Base-by-base conservation (phyloP, 2,329 filamentous ascomycete species). In the Arthrinium puccinioides region DNA sequence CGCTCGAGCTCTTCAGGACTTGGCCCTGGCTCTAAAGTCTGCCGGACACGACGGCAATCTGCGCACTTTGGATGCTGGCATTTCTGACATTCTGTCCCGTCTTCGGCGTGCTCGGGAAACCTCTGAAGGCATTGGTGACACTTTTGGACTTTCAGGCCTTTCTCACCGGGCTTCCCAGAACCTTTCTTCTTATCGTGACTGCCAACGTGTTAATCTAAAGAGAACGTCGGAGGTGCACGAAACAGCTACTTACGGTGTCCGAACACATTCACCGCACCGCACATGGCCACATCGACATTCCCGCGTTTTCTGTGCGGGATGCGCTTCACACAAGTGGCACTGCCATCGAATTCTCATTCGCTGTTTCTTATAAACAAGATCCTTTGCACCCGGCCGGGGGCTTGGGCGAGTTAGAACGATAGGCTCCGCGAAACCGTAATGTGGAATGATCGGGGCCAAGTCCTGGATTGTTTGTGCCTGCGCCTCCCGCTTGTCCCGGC, bases 211-310 rank as follows among this genome's bases (percentile, higher is more conserved):
- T 30, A 46, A 36, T 24, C 13, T 15, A 14, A 4, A 14, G 9
- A 8, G 8, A 5, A 9, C 18, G 19, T 21, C 14, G 9, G 13
- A 40, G 9, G 25, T 6, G 21, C 25, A 21, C 14, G 18, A 13
- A 10, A 18, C 29, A 19, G 27, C 25, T 37, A 79, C 83, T 58
- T 74, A 87, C 72, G 87, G 87, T 52, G 87, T 80, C 49, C 87
- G 72, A 20, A 85, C 86, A 57, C 87, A 94, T 54, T 82, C 82
- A 26, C 79, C 85, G 66, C 87, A 94, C 37, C 86, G 79, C 36
- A 71, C 58, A 58, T 94, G 88, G 20, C 69, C 64, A 59, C 88
- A 94, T 26, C 67, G 69, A 94, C 1, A 54, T 74, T 63, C 54
- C 86, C 42, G 61, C 66, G 21, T 71, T 67, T 6, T 67, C 53